phyloP scores from a whole-genome alignment of 805 yeast species.

The Suhomyces xylopsoci region DNA sequence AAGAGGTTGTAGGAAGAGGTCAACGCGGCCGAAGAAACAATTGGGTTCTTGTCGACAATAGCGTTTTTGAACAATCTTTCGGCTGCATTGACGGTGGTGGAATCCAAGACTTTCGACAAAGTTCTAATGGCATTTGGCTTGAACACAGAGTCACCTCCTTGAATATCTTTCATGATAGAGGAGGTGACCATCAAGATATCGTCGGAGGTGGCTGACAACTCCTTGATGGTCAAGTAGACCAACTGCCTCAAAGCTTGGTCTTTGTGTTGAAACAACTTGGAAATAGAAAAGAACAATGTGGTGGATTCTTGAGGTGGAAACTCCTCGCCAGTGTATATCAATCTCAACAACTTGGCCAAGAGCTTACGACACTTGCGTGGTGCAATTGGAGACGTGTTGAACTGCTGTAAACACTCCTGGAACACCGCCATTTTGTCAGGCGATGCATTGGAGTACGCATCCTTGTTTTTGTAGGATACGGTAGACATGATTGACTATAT shows the following conservation, averaged over 20 bases:
- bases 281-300: constrained; percentile 85
- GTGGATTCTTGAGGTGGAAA: constrained; percentile 91
- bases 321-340: constrained; percentile 80
- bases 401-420: constrained; percentile 90
- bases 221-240: constrained; percentile 92
- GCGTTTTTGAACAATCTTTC: constrained; percentile 91
- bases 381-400: constrained; percentile 86
- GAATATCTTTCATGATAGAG: constrained; percentile 96
- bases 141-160: constrained; percentile 78
- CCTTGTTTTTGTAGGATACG: constrained; percentile 77
- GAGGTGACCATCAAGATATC: constrained; percentile 97
- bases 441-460: constrained; percentile 53
- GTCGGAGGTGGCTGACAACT: constrained; percentile 76
- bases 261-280: constrained; percentile 91
- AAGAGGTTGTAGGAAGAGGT: constrained; percentile 86
- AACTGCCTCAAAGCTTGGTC: constrained; percentile 85
- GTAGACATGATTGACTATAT: constrained; percentile 60
- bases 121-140: constrained; percentile 96
- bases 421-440: constrained; percentile 97
- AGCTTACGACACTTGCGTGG: constrained; percentile 82
- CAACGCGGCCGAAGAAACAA: constrained; percentile 90
- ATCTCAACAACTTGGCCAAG: constrained; percentile 77
- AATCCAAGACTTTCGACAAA: constrained; percentile 83
- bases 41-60: constrained; percentile 85
- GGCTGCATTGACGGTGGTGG: constrained; percentile 84